Evolutionary conservation across 1,284 basidiomycete species (phyloP), one percentile per base, ranked within the genome.

Genomic region (Ceratorhiza oryzae-sativae): DNA sequence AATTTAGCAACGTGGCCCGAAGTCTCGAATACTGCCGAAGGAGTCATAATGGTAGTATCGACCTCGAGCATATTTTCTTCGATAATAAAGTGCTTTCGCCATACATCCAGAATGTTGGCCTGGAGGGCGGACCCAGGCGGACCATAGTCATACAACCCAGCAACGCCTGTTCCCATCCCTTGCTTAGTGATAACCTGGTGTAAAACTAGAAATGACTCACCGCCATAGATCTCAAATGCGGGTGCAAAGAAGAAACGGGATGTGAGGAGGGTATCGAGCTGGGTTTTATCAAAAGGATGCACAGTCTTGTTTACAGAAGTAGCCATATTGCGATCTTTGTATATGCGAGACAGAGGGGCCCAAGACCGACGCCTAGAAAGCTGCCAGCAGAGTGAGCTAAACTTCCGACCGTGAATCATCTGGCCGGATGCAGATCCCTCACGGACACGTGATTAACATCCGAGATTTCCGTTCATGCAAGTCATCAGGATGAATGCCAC

Each of bases 41-140:
- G 91, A 0, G 97, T 99, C 91, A 99, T 97, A 82, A 97, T 91
- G 48, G 97, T 98, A 32, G 96, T 98, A 80, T 99, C 97, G 76
- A 99, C 88, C 83, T 99, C 97, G 77, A 97, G 90, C 97, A 99
- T 99, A 83, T 95, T 90, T 80, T 99, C 97, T 79, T 98, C 94
- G 78, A 99, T 87, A 83, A 99, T 98, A 80, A 98, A 99, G 83
- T 99, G 97, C 80, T 92, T 93, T 73, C 97, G 87, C 97, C 97
- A 99, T 85, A 94, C 93, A 6, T 92, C 85, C 79, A 98, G 91
- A 82, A 99, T 95, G 86, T 99, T 99, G 76, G 96, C 94, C 80
- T 98, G 97, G 36, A 99, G 86, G 1, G 95, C 88, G 1, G 96
- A 97, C 75, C 97, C 97, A 3, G 96, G 94, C 56, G 95, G 95